Conservation (phyloP, 202 grass and related monocot species). For the Elaeis oleifera region DNA sequence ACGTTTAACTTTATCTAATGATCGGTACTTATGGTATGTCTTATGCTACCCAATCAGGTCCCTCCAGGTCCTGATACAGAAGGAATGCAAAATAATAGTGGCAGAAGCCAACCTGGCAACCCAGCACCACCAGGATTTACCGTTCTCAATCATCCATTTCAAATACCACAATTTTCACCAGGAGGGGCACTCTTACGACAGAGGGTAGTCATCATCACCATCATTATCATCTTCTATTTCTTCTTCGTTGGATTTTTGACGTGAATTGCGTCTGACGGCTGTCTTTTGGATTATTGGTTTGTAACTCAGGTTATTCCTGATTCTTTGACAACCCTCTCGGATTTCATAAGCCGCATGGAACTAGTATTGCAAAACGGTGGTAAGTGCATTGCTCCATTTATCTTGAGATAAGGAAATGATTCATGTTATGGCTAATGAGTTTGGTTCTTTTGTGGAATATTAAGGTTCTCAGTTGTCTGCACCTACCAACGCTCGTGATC, state of each 20-base stretch:
- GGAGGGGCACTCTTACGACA: conserved; percentile 34
- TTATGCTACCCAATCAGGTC: conserved; percentile 34
- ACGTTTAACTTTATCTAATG: conserved; percentile 4
- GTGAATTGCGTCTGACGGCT: conserved; percentile 11
- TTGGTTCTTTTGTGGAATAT: conserved; percentile 24
- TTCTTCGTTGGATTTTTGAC: not conserved
- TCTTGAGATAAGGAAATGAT: conserved; percentile 7
- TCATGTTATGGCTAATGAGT: conserved; percentile 18
- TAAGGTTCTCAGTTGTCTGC: conserved; percentile 42
- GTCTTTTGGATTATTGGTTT: conserved; percentile 14
- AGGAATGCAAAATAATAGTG: conserved; percentile 37
- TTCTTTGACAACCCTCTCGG: conserved; percentile 64
- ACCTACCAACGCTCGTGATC: conserved; percentile 38
- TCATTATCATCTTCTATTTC: not conserved
- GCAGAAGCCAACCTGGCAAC: conserved; percentile 47
- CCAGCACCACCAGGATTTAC: conserved; percentile 49
- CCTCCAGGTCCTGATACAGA: conserved; percentile 39
- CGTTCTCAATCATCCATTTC: conserved; percentile 63
- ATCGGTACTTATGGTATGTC: conserved; percentile 2
- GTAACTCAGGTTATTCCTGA: conserved; percentile 67
- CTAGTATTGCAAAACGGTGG: conserved; percentile 59
- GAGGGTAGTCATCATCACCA: conserved; percentile 29
- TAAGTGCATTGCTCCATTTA: conserved; percentile 15
- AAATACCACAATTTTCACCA: conserved; percentile 49
- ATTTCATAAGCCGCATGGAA: conserved; percentile 72